phyloP scores from a whole-genome alignment of 768 basidiomycete species.

The Tricholoma sp. region DNA sequence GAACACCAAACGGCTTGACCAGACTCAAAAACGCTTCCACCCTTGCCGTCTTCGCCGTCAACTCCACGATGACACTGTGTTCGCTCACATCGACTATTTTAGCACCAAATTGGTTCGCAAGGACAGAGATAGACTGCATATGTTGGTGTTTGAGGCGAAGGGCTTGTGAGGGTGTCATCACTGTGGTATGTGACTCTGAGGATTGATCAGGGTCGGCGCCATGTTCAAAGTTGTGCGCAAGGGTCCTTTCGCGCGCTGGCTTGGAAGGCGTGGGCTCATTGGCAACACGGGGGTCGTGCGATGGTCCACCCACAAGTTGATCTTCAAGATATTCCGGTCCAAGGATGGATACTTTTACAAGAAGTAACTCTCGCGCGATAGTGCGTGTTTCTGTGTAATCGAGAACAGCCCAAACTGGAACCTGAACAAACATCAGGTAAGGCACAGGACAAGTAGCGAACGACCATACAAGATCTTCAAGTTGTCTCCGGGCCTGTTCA shows the following conservation, averaged over 20 bases:
- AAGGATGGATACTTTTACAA: conserved; percentile 95
- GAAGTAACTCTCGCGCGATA: conserved; percentile 89
- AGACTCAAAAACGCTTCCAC: conserved; percentile 92
- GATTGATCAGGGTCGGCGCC: conserved; percentile 33
- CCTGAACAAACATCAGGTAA: conserved; percentile 42
- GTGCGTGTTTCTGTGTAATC: conserved; percentile 93
- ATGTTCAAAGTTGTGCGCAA: conserved; percentile 78
- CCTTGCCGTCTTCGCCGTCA: conserved; percentile 86
- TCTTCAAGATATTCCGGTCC: conserved; percentile 96
- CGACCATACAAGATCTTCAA: conserved; percentile 86
- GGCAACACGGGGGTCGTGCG: conserved; percentile 62
- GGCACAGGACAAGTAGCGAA: not conserved
- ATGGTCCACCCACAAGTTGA: conserved; percentile 80
- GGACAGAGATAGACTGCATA: conserved; percentile 77
- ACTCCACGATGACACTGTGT: conserved; percentile 90
- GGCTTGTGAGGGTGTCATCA: conserved; percentile 77
- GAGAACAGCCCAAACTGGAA: conserved; percentile 98
- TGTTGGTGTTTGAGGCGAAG: conserved; percentile 88
- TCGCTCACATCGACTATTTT: conserved; percentile 94
- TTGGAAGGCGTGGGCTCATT: conserved; percentile 39
- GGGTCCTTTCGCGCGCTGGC: conserved; percentile 60
- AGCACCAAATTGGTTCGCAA: conserved; percentile 86
- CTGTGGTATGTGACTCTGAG: conserved; percentile 21
- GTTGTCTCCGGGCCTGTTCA: conserved; percentile 92
- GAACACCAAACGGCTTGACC: conserved; percentile 89